Conservation (phyloP, 306 rosid species). For the Corylus americana region DNA sequence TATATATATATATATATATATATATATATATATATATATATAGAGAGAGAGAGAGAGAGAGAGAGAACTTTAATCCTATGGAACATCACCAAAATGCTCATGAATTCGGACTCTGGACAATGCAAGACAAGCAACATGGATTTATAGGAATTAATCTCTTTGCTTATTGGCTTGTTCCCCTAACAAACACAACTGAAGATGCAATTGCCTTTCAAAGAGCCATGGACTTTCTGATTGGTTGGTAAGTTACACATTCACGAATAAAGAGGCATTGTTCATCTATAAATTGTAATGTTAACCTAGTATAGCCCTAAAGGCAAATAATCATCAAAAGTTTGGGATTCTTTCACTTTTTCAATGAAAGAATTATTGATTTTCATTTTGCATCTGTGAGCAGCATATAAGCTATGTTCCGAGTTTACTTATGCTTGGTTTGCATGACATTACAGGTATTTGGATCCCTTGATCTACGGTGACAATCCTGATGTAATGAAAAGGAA, state of each 20-base stretch:
- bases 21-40: too few relatives aligned
- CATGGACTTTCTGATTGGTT: constrained; percentile 42
- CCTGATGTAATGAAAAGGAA: constrained; percentile 54
- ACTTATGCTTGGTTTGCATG: neutral
- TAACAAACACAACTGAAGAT: constrained; percentile 43
- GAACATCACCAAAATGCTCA: neutral
- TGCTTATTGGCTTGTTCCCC: constrained; percentile 39
- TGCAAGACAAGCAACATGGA: constrained; percentile 66
- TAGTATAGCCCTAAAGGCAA: neutral
- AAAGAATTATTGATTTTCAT: neutral
- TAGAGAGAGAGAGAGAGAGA: too few relatives aligned
- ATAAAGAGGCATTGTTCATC: neutral
- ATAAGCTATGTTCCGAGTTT: neutral
- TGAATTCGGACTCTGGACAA: neutral
- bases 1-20: too few relatives aligned
- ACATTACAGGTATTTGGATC: constrained; percentile 59
- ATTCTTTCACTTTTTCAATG: neutral
- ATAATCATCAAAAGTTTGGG: neutral
- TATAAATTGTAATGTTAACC: neutral
- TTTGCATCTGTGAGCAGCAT: neutral
- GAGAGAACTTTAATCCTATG: neutral
- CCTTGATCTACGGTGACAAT: constrained; percentile 65
- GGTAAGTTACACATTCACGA: constrained; percentile 41
- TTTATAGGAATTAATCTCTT: constrained; percentile 54
- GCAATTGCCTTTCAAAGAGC: constrained; percentile 44